Base-by-base conservation (phyloP, 305 asterid genomes). In the Euphrasia arctica region DNA sequence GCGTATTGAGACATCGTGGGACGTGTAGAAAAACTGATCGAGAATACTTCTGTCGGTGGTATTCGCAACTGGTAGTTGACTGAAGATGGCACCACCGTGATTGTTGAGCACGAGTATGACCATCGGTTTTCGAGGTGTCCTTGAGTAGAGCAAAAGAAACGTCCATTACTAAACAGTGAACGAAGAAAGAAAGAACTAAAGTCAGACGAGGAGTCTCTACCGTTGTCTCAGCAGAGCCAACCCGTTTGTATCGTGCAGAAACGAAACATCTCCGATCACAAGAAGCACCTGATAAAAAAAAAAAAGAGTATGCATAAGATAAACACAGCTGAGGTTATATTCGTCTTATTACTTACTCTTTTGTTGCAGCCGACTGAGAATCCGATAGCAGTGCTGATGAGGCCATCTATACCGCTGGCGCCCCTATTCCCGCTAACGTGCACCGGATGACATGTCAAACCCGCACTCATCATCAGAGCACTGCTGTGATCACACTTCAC, bases 391-490 rank as follows among this genome's bases (percentile, higher is more conserved):
- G 98, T 88, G 78, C 99, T 94, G 63, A 85, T 88, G 81, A 94
- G 70, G 62, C 99, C 99, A 72, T 94, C 99, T 64, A 94, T 94
- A 13, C 99, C 99, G 75, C 99, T 89, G 55, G 99, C 96, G 62
- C 99, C 99, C 77, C 97, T 75, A 69, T 90, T 94, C 63, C 87
- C 89, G 22, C 79, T 82, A 56, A 90, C 89, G 63, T 79, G 99
- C 63, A 90, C 84, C 70, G 72, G 75, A 50, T 88, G 95, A 80
- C 95, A 88, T 43, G 83, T 83, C 69, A 88, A 75, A 72, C 89
- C 91, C 52, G 88, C 69, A 68, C 74, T 79, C 13, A 66, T 70
- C 82, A 76, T 70, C 65, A 74, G 68, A 31, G 85, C 68, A 63
- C 75, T 56, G 63, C 64, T 76, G 45, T 80, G 87, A 14, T 78